A percentile compares a stretch with the other conserved stretches of the same genome.
Evolutionary conservation across 495 filamentous ascomycete species (phyloP).

Genomic region (Annulohypoxylon stygium): DNA sequence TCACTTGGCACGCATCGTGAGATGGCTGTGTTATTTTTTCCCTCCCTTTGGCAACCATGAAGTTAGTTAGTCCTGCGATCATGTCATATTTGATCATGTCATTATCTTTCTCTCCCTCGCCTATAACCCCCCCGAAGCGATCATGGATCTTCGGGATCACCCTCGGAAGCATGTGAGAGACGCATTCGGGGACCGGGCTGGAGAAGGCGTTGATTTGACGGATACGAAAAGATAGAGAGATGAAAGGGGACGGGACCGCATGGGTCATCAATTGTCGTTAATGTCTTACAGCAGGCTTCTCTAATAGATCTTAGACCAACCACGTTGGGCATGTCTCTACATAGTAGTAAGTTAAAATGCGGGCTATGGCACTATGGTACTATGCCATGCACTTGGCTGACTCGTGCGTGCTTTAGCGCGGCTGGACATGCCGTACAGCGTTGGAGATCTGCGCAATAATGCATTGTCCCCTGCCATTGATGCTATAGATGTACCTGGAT

Average conservation of each 20-base stretch:
- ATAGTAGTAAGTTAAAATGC: conserved; percentile 26
- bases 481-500: conserved; percentile 19
- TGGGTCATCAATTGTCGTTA: conserved; percentile 36
- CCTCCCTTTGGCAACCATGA: background rate
- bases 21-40: background rate
- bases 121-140: background rate
- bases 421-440: conserved; percentile 44
- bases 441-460: conserved; percentile 37
- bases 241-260: conserved; percentile 39
- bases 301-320: conserved; percentile 36
- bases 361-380: conserved; percentile 7
- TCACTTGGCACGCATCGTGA: conserved; percentile 30
- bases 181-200: conserved; percentile 22
- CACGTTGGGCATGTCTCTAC: conserved; percentile 22
- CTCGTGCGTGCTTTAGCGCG: conserved; percentile 41
- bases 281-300: conserved; percentile 45
- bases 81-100: background rate
- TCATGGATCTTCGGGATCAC: conserved; percentile 34
- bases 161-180: conserved; percentile 46
- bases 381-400: conserved; percentile 30
- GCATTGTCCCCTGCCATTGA: conserved; percentile 20
- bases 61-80: background rate
- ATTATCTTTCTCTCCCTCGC: background rate
- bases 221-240: conserved; percentile 36
- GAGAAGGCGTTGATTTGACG: conserved; percentile 37